These are phyloP conservation scores for Myriosclerotinia duriaeana DNA, from an alignment of 2,329 filamentous ascomycete genomes.

Conservation along the genomic window DNA sequence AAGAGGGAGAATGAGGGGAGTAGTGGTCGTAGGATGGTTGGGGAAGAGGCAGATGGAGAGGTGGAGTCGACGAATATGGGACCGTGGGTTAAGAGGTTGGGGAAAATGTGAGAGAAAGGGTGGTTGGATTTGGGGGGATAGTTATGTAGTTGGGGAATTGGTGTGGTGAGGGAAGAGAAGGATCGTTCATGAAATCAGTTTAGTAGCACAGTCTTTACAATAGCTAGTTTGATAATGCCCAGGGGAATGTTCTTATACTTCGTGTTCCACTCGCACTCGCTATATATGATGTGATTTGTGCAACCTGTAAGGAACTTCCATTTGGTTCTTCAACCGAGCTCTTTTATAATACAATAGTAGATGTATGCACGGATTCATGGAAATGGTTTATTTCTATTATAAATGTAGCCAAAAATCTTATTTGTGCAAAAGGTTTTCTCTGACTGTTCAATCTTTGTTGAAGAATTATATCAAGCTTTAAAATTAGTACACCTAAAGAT, in stretches of 20 bases:
- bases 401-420: too few species aligned
- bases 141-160: too few species aligned
- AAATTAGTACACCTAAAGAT: too few species aligned
- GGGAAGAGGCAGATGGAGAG: not conserved
- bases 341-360: too few species aligned
- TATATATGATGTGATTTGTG: not conserved
- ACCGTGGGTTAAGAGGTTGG: constrained; percentile 2
- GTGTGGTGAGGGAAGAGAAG: not conserved
- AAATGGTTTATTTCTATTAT: too few species aligned
- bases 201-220: not conserved
- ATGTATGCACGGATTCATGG: too few species aligned
- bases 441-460: too few species aligned
- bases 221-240: not conserved
- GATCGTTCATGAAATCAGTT: not conserved
- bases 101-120: not conserved
- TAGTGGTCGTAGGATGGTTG: not conserved
- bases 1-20: not conserved
- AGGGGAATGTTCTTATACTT: not conserved
- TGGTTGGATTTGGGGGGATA: not conserved
- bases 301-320: too few species aligned
- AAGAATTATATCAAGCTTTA: too few species aligned
- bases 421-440: too few species aligned
- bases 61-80: constrained; percentile 13
- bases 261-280: not conserved
- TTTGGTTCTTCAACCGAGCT: too few species aligned